phyloP scores from a whole-genome alignment of 2,329 filamentous ascomycete genomes.

The Sporothrix euskadiensis region DNA sequence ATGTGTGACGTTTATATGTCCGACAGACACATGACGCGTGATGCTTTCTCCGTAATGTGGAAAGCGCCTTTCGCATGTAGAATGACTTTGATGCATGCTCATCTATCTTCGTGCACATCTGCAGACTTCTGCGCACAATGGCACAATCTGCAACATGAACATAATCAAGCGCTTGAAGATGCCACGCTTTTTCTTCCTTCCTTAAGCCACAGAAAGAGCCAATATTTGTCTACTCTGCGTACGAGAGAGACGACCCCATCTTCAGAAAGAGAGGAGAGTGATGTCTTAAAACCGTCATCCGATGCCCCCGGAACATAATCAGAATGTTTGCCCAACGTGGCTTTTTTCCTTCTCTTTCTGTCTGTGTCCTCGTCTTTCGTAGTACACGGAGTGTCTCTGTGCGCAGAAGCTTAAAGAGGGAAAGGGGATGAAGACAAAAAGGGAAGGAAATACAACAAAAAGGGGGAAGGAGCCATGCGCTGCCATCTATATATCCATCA shows the following conservation, averaged over 20 bases:
- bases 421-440: neutral
- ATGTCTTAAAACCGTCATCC: conserved; percentile 6
- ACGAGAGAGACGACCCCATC: neutral
- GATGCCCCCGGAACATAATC: neutral
- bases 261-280: neutral
- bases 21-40: neutral
- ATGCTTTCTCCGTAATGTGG: neutral
- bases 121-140: neutral
- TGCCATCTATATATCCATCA: neutral
- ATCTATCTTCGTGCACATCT: neutral
- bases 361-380: neutral
- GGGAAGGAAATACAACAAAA: neutral
- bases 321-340: neutral
- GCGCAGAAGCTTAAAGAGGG: neutral
- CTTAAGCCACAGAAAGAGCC: neutral
- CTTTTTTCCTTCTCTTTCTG: neutral
- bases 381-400: neutral
- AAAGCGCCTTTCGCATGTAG: neutral
- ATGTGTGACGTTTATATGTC: neutral
- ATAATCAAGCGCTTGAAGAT: neutral
- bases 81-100: neutral
- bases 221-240: conserved; percentile 1
- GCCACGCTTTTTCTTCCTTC: neutral
- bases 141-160: neutral
- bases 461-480: neutral